phyloP scores from a whole-genome alignment of 306 rosid genomes.

The Cicer judaicum region DNA sequence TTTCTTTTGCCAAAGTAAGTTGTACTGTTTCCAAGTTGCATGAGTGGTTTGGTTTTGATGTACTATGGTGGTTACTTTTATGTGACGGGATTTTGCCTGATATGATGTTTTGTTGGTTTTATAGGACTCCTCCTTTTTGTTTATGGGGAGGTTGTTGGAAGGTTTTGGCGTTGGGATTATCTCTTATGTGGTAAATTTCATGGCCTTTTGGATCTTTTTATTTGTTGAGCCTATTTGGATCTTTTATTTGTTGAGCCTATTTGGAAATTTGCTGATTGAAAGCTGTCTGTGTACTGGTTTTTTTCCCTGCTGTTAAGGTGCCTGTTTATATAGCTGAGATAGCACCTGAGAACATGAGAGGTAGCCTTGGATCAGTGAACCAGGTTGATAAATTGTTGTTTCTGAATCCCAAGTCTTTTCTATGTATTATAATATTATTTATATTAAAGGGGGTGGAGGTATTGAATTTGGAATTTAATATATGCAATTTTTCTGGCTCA shows the following conservation, averaged over 20 bases:
- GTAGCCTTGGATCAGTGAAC: constrained; percentile 82
- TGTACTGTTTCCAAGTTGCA: background rate
- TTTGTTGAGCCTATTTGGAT: constrained; percentile 17
- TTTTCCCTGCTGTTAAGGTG: constrained; percentile 53
- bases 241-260: constrained; percentile 11
- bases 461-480: constrained; percentile 3
- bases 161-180: constrained; percentile 95
- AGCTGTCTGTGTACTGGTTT: constrained; percentile 14
- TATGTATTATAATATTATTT: background rate
- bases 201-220: background rate
- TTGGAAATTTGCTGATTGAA: constrained; percentile 39
- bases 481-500: constrained; percentile 39
- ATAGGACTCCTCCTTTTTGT: constrained; percentile 76
- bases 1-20: constrained; percentile 74
- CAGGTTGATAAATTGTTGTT: constrained; percentile 63
- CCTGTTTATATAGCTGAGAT: constrained; percentile 94
- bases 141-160: constrained; percentile 86
- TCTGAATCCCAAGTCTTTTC: constrained; percentile 5
- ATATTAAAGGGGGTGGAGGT: constrained; percentile 2
- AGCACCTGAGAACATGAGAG: constrained; percentile 84
- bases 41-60: constrained; percentile 26
- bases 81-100: background rate
- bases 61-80: background rate
- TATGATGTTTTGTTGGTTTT: constrained; percentile 17
- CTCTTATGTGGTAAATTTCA: constrained; percentile 75